Percentiles rank a stretch among this genome's conserved stretches.
These are phyloP conservation scores for Elsinoe perseae DNA, from an alignment of 2,329 filamentous ascomycete genomes.

Conservation along the genomic window DNA sequence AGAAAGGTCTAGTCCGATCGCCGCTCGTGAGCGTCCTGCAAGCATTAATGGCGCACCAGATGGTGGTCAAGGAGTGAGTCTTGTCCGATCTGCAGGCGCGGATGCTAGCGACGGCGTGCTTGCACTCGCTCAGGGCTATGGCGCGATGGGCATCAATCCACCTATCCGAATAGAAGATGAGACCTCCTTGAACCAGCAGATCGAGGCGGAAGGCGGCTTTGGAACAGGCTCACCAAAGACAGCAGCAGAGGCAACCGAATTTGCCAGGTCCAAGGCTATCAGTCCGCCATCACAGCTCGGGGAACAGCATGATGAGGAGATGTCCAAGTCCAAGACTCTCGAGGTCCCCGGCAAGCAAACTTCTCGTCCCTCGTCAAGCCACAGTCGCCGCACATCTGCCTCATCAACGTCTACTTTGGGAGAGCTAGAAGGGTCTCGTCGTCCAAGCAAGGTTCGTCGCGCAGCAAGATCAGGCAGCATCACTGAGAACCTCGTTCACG, in stretches of 20 bases:
- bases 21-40: constrained; percentile 6
- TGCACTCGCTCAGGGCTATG: constrained; percentile 44
- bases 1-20: constrained; percentile 9
- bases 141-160: constrained; percentile 30
- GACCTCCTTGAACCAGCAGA: constrained; percentile 6
- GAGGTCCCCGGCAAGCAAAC: constrained; percentile 16
- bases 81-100: constrained; percentile 47
- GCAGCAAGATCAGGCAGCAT: constrained; percentile 64
- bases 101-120: constrained; percentile 60
- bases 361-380: constrained; percentile 16
- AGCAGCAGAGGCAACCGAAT: constrained; percentile 18
- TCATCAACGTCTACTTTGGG: constrained; percentile 17
- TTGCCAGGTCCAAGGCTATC: constrained; percentile 16
- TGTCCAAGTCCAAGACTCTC: constrained; percentile 8
- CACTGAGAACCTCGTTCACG: constrained; percentile 68
- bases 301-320: constrained; percentile 8
- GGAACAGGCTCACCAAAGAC: constrained; percentile 15
- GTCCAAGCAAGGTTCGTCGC: constrained; percentile 24
- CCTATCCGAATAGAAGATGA: constrained; percentile 4
- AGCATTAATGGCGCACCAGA: constrained; percentile 32
- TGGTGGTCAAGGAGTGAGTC: constrained; percentile 47
- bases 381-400: constrained; percentile 13
- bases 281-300: constrained; percentile 1
- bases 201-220: constrained; percentile 13
- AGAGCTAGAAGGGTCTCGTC: constrained; percentile 25